Evolutionary conservation across 176 grass and related monocot genomes (phyloP).

Genomic region (Oryza brachyantha): DNA sequence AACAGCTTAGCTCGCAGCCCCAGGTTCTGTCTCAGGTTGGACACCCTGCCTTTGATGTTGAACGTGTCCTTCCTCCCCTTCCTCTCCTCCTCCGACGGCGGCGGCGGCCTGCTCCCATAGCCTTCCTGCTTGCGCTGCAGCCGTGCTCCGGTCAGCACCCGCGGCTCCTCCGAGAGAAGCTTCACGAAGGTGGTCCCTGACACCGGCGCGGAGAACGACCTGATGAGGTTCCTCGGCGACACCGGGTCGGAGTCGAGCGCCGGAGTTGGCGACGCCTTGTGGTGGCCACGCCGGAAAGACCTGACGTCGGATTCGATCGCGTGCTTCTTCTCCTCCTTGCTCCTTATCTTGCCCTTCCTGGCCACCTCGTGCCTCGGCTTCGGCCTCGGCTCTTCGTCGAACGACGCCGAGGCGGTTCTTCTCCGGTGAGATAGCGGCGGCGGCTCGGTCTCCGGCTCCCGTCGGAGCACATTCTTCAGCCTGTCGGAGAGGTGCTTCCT

Average conservation of each 20-base stretch:
- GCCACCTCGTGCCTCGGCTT: constrained; percentile 32
- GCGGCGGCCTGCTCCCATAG: constrained; percentile 19
- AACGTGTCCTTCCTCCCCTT: constrained; percentile 73
- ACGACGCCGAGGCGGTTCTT: constrained; percentile 24
- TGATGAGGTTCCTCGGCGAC: constrained; percentile 71
- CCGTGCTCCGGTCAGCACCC: constrained; percentile 38
- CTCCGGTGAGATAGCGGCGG: constrained; percentile 30
- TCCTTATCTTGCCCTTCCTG: constrained; percentile 48
- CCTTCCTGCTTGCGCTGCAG: constrained; percentile 58
- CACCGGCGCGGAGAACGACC: constrained; percentile 89
- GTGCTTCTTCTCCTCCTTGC: constrained; percentile 57
- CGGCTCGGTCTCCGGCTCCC: constrained; percentile 45
- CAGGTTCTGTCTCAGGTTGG: constrained; percentile 73
- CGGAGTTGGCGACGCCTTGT: constrained; percentile 1
- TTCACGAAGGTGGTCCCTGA: constrained; percentile 78
- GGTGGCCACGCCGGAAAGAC: constrained; percentile 45
- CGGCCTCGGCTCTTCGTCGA: constrained; percentile 46
- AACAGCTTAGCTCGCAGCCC: constrained; percentile 70
- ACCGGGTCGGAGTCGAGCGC: constrained; percentile 17
- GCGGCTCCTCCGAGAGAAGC: constrained; percentile 67
- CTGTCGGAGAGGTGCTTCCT: constrained; percentile 71
- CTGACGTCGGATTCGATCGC: constrained; percentile 36
- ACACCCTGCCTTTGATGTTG: constrained; percentile 61
- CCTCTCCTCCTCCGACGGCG: constrained; percentile 32
- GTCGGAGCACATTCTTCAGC: constrained; percentile 61